Conservation (phyloP, 1,139 yeast species). For the Geotrichum restrictum region DNA sequence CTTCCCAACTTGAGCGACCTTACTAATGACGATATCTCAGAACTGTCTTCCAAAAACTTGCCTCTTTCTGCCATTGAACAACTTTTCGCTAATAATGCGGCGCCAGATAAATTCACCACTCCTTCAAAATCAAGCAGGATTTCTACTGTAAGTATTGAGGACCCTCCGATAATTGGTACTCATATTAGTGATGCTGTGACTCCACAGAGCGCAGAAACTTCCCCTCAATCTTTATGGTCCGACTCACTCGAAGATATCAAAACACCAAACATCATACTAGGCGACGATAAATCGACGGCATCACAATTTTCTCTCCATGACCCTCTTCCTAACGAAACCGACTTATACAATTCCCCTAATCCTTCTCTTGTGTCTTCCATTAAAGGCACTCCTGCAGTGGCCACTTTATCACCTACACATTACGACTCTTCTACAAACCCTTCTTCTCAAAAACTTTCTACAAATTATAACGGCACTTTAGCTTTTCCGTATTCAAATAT, state of each 20-base stretch:
- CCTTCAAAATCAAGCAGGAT: conserved; percentile 16
- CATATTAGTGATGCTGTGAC: conserved; percentile 14
- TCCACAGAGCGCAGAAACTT: conserved; percentile 13
- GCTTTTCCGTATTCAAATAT: background rate
- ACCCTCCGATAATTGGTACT: conserved; percentile 1
- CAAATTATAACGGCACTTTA: background rate
- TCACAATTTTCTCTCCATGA: background rate
- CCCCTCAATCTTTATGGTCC: conserved; percentile 14
- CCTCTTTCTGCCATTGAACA: conserved; percentile 20
- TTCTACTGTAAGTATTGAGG: conserved; percentile 13
- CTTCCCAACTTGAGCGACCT: conserved; percentile 28
- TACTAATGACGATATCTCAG: conserved; percentile 16
- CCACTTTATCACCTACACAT: background rate
- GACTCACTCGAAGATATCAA: conserved; percentile 14
- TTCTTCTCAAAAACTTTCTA: conserved; percentile 11
- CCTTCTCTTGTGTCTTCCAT: conserved; percentile 2
- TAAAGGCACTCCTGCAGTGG: background rate
- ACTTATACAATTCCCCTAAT: conserved; percentile 17
- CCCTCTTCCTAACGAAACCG: conserved; percentile 1
- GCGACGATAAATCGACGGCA: background rate
- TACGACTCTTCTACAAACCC: conserved; percentile 9
- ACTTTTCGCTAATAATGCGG: conserved; percentile 10
- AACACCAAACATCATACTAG: background rate
- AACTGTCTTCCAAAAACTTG: conserved; percentile 5
- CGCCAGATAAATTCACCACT: conserved; percentile 1